A percentile compares a stretch with the other conserved stretches of the same genome.
Evolutionary conservation across 169 alveolate genomes (phyloP).

Genomic region (Plasmodium gaboni): DNA sequence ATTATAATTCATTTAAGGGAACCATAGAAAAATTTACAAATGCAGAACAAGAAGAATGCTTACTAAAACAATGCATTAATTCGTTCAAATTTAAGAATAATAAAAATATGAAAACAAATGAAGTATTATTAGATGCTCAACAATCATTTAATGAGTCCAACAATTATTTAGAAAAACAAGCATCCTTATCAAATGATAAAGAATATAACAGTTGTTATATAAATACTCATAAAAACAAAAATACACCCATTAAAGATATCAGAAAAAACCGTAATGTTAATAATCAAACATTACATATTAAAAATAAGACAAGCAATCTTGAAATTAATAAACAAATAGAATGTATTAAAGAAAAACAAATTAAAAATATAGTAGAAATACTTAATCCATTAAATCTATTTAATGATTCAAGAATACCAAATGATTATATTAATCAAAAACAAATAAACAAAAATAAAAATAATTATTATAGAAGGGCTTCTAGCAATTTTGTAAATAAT

Average conservation of each 20-base stretch:
- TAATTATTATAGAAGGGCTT: background rate
- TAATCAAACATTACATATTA: no score
- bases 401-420: no score
- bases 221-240: background rate
- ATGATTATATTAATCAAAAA: no score
- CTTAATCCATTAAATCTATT: background rate
- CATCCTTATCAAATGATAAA: conserved; percentile 18
- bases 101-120: conserved; percentile 49
- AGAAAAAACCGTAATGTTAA: background rate
- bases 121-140: conserved; percentile 55
- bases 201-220: background rate
- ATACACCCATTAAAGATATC: background rate
- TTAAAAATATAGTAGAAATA: background rate
- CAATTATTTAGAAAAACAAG: conserved; percentile 43
- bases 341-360: background rate
- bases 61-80: conserved; percentile 42
- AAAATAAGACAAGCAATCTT: no score
- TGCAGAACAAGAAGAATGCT: conserved; percentile 36
- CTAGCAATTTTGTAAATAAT: background rate
- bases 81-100: conserved; percentile 19
- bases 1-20: conserved; percentile 6
- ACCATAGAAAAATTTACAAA: conserved; percentile 36
- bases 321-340: background rate
- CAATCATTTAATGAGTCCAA: conserved; percentile 42
- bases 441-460: background rate